Evolutionary conservation across 495 filamentous ascomycete species (phyloP).

Genomic region (Tuber umbilicatum): DNA sequence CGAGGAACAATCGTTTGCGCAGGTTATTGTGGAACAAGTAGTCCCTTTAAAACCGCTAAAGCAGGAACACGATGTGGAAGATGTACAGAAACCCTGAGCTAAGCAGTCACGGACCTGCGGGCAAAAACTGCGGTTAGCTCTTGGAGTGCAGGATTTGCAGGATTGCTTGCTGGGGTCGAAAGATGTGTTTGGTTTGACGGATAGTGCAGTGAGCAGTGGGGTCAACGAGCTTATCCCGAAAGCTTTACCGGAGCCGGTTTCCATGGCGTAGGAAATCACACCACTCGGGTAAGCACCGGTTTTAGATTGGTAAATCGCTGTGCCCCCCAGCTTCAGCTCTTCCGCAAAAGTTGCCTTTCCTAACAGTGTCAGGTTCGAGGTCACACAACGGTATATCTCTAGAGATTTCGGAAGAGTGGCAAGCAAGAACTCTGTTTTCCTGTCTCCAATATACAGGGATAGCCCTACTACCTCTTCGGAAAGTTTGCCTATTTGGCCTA

Average conservation of each 20-base stretch:
- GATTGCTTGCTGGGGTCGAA: slow-evolving; percentile 34
- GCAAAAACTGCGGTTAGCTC: slow-evolving; percentile 7
- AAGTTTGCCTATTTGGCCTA: slow-evolving; percentile 35
- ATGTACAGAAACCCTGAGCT: slow-evolving; percentile 36
- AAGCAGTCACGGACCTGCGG: slow-evolving; percentile 15
- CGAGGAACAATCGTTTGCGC: slow-evolving; percentile 39
- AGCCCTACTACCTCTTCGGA: slow-evolving; percentile 38
- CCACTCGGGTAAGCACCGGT: slow-evolving; percentile 34
- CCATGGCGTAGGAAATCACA: slow-evolving; percentile 31
- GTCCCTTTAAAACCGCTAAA: slow-evolving; percentile 39
- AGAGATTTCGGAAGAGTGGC: slow-evolving; percentile 36
- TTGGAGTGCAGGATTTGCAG: slow-evolving; percentile 14
- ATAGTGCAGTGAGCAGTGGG: slow-evolving; percentile 19
- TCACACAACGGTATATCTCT: slow-evolving; percentile 31
- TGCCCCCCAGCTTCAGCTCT: slow-evolving; percentile 37
- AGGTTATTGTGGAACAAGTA: slow-evolving; percentile 34
- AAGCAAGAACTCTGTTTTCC: slow-evolving; percentile 37
- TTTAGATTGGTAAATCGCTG: slow-evolving; percentile 37
- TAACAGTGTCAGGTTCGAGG: slow-evolving; percentile 23
- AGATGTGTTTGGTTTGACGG: slow-evolving; percentile 31
- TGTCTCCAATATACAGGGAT: slow-evolving; percentile 27
- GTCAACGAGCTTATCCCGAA: slow-evolving; percentile 41
- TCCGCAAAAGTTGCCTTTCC: slow-evolving; percentile 35
- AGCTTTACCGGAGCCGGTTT: slow-evolving; percentile 24
- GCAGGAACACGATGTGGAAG: slow-evolving; percentile 29